Conservation (phyloP, 139 green algal species). For the Chlamydomonas eustigma region DNA sequence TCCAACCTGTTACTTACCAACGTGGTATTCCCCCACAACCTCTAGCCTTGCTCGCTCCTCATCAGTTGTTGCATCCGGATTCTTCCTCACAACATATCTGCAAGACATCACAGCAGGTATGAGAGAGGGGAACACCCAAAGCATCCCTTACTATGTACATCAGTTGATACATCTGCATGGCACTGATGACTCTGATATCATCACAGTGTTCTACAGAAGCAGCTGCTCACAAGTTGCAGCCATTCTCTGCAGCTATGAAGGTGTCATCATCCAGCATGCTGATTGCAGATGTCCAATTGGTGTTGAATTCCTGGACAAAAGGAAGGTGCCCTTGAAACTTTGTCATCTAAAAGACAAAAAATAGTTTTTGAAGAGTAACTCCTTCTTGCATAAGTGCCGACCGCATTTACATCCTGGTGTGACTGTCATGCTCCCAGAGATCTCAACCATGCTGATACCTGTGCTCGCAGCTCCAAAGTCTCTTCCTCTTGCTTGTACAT, state of each 20-base stretch:
- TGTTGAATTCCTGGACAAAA: conserved; percentile 75
- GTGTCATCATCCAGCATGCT: conserved; percentile 87
- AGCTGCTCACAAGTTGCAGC: conserved; percentile 69
- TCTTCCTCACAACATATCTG: conserved; percentile 69
- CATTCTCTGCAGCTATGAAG: conserved; percentile 76
- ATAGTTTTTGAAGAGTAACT: too few species aligned
- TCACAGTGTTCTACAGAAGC: too few species aligned
- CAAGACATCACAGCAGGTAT: neutral
- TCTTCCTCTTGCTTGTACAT: conserved; percentile 70
- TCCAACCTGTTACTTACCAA: conserved; percentile 83
- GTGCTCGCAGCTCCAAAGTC: conserved; percentile 61
- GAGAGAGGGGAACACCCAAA: too few species aligned
- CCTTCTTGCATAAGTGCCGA: too few species aligned
- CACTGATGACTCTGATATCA: too few species aligned
- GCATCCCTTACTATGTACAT: too few species aligned
- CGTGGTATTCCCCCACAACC: conserved; percentile 84
- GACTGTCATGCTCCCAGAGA: too few species aligned
- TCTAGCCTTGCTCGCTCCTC: conserved; percentile 84
- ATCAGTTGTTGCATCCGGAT: conserved; percentile 74
- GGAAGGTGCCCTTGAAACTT: too few species aligned
- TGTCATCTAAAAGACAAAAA: too few species aligned
- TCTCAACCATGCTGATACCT: too few species aligned
- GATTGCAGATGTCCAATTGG: conserved; percentile 86
- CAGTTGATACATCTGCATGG: too few species aligned
- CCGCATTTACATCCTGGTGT: too few species aligned